Conservation (phyloP, 108 stramenopile genomes). For the Pseudonitzschia multistriata region DNA sequence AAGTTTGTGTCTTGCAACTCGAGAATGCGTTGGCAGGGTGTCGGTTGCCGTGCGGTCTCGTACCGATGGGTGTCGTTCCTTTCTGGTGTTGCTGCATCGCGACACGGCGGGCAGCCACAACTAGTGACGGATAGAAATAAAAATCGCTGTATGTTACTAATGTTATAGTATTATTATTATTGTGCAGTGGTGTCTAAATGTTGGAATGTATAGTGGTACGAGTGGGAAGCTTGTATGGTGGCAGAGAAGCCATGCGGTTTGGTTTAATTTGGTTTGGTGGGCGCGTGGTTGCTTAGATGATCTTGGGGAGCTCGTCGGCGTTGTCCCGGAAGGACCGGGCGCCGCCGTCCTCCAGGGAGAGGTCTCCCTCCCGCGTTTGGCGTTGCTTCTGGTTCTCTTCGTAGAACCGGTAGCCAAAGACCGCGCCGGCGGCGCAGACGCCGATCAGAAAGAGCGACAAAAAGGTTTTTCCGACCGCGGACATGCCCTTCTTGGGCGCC, state of each 20-base stretch:
- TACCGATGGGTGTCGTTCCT: no score
- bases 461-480: not conserved
- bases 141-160: no score
- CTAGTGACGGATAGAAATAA: no score
- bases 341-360: not conserved
- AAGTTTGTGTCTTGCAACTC: no score
- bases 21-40: no score
- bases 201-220: no score
- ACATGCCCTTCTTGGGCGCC: not conserved
- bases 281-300: conserved; percentile 13
- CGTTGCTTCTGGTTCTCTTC: not conserved
- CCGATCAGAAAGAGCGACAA: not conserved
- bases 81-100: no score
- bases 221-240: not conserved
- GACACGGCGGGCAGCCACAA: no score
- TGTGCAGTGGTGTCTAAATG: no score
- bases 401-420: conserved; percentile 1
- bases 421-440: not conserved
- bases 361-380: not conserved
- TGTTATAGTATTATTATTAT: no score
- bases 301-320: conserved; percentile 5
- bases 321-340: not conserved
- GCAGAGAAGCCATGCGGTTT: not conserved
- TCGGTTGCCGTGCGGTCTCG: no score
- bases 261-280: not conserved